Evolutionary conservation across 2,329 filamentous ascomycete genomes (phyloP).

Genomic region (Xylaria sp.): DNA sequence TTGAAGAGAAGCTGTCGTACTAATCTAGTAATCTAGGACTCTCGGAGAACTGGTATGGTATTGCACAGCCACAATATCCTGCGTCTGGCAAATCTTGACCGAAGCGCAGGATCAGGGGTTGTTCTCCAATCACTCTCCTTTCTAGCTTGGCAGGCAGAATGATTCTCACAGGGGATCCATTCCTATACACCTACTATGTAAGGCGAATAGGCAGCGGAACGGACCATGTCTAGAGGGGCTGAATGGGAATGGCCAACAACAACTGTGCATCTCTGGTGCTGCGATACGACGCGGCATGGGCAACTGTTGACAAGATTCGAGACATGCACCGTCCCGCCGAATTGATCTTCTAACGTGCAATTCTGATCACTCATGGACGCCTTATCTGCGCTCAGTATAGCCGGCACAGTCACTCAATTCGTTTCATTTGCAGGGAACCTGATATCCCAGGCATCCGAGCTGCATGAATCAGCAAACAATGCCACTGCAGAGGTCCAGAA

Average conservation of each 20-base stretch:
- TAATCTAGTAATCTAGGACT: too few species aligned
- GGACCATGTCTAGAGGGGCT: not conserved
- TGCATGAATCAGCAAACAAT: constrained; percentile 1
- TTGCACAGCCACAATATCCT: constrained; percentile 3
- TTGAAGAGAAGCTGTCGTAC: too few species aligned
- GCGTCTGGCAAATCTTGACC: not conserved
- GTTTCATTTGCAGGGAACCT: constrained; percentile 12
- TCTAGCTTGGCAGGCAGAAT: constrained; percentile 10
- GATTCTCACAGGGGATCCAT: not conserved
- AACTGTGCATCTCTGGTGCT: not conserved
- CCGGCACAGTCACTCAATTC: constrained; percentile 16
- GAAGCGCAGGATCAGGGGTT: not conserved
- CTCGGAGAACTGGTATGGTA: not conserved
- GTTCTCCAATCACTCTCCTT: not conserved
- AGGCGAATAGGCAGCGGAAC: not conserved
- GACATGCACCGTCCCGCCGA: not conserved
- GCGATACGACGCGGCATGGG: constrained; percentile 11
- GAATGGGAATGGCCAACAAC: constrained; percentile 1
- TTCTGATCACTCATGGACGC: constrained; percentile 14
- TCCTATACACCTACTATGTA: not conserved
- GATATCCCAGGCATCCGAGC: constrained; percentile 12
- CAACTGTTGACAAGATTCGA: not conserved
- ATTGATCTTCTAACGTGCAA: constrained; percentile 6
- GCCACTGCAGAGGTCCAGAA: constrained; percentile 15
- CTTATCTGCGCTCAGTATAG: constrained; percentile 18